Evolutionary conservation across 257 asterid genomes (phyloP).

Genomic region (Gentiana dahurica): DNA sequence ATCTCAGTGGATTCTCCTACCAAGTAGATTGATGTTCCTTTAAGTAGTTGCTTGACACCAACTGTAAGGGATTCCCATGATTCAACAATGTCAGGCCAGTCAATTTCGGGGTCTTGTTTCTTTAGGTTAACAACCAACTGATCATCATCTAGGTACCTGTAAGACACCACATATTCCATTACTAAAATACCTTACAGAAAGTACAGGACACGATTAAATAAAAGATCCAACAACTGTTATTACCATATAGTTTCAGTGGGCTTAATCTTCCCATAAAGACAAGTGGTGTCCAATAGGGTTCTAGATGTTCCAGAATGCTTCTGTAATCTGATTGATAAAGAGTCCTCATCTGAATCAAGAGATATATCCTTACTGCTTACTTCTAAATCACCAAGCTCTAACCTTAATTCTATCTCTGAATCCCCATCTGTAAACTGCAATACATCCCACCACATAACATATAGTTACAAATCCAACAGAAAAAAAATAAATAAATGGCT

Average conservation of each 20-base stretch:
- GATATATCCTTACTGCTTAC: slow-evolving; percentile 43
- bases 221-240: not conserved
- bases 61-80: slow-evolving; percentile 85
- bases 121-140: slow-evolving; percentile 75
- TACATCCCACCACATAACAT: slow-evolving; percentile 9
- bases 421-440: slow-evolving; percentile 76
- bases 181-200: not conserved
- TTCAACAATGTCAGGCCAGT: slow-evolving; percentile 94
- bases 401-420: slow-evolving; percentile 77
- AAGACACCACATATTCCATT: slow-evolving; percentile 1
- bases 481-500: not conserved
- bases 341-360: slow-evolving; percentile 67
- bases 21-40: slow-evolving; percentile 72
- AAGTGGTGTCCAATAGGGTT: slow-evolving; percentile 60
- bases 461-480: slow-evolving; percentile 6
- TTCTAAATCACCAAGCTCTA: slow-evolving; percentile 51
- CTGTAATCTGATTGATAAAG: slow-evolving; percentile 48
- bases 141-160: slow-evolving; percentile 83
- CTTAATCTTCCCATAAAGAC: slow-evolving; percentile 66
- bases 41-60: slow-evolving; percentile 58
- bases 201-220: not conserved
- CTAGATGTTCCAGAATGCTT: slow-evolving; percentile 38
- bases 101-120: slow-evolving; percentile 66
- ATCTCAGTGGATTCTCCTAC: slow-evolving; percentile 91
- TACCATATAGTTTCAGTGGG: slow-evolving; percentile 95